Percentiles rank a stretch among this genome's conserved stretches.
phyloP scores from a whole-genome alignment of 257 asterid species.

The Nicotiana tomentosiformis region DNA sequence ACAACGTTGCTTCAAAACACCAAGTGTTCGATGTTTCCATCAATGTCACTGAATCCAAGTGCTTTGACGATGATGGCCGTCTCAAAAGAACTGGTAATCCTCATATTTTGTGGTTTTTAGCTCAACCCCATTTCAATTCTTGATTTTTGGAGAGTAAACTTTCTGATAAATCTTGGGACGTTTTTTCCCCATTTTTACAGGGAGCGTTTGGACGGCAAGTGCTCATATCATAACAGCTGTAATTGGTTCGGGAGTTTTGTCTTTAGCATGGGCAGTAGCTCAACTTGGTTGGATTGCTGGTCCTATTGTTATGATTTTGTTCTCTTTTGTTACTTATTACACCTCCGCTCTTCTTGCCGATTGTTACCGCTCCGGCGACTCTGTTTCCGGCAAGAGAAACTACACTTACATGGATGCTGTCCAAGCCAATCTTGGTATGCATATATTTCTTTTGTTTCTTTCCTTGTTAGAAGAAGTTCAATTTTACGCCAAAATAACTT shows the following conservation, averaged over 20 bases:
- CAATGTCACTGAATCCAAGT: constrained; percentile 30
- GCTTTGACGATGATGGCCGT: constrained; percentile 47
- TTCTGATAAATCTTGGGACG: not conserved
- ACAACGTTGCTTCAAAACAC: constrained; percentile 1
- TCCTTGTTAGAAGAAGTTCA: not conserved
- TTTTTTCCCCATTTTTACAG: constrained; percentile 8
- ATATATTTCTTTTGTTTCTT: not conserved
- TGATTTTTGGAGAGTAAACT: not conserved
- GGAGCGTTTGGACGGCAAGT: constrained; percentile 55
- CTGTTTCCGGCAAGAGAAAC: constrained; percentile 40
- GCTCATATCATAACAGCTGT: constrained; percentile 63
- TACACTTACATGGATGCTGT: constrained; percentile 57
- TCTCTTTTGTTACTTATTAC: constrained; percentile 51
- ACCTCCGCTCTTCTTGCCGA: constrained; percentile 46
- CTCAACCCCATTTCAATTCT: not conserved
- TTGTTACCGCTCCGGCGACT: constrained; percentile 45
- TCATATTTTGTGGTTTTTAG: not conserved
- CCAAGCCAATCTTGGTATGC: constrained; percentile 35
- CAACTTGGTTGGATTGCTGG: constrained; percentile 65
- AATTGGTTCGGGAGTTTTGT: constrained; percentile 54
- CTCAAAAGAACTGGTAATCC: constrained; percentile 43
- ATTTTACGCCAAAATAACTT: not conserved
- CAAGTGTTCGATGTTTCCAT: constrained; percentile 38
- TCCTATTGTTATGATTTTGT: constrained; percentile 41
- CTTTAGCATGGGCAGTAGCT: constrained; percentile 64